Base-by-base conservation (phyloP, 2,329 filamentous ascomycete genomes). In the Aspergillus spinulosporus region DNA sequence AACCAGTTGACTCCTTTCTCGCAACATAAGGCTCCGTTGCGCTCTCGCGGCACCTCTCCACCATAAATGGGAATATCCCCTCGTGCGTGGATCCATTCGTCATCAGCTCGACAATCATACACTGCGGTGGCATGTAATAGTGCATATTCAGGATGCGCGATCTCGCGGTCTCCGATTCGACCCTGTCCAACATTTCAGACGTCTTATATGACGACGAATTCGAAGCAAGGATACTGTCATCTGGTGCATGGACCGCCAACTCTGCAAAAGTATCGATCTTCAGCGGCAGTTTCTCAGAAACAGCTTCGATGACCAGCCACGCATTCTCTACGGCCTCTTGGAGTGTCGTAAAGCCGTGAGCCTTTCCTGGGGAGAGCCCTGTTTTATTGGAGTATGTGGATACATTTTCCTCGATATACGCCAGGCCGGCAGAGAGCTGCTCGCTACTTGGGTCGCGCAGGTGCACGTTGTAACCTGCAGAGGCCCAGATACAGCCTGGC, bases 171-270 rank as follows among this genome's bases (percentile, higher is more conserved):
- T 49, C 34, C 1, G 44, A 37, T 37, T 12, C 32, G 4, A 83
- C 65, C 12, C 76, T 73, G 0, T 62, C 70, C 1, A 82, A 53
- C 74, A 84, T 77, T 56, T 80, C 72, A 0, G 73, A 68, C 0
- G 78, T 79, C 62, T 79, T 81, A 70, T 77, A 83, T 0, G 78
- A 82, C 0, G 77, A 81, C 0, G 76, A 79, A 61, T 84, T 84
- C 8, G 74, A 77, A 1, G 72, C 76, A 0, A 84, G 61, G 32
- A 84, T 77, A 53, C 76, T 76, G 49, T 84, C 82, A 0, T 56
- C 29, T 0, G 75, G 73, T 0, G 77, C 72, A 5, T 69, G 39
- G 58, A 43, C 80, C 78, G 11, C 83, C 12, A 50, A 66, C 2
- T 79, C 73, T 2, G 67, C 75, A 54, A 83, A 79, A 0, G 74